Evolutionary conservation across 164 flowering plant genomes (phyloP), one percentile per base, ranked within the genome.

Genomic region (Saururus chinensis): DNA sequence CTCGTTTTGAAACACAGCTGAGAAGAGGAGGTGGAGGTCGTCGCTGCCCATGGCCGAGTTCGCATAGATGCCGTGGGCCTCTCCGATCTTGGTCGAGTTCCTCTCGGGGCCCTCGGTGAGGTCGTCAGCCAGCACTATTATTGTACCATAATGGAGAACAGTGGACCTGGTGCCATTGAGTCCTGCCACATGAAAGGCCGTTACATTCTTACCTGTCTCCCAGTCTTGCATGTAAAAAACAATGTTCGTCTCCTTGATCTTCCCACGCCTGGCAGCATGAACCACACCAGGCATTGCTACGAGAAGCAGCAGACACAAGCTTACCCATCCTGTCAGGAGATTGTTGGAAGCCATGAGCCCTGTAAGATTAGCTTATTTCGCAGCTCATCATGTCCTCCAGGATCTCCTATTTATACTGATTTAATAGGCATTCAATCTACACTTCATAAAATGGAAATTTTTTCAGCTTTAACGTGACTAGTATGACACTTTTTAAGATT

Each of bases 1-100:
- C 51, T 25, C 45, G 8, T 59, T 41, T 7, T 63, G 37, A 35
- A 65, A 59, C 22, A 58, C 58, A 7, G 48, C 30, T 20, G 68
- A 65, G 23, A 59, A 45, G 22, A 52, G 68, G 23, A 59, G 14
- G 23, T 40, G 58, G 1, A 35, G 19, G 9, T 48, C 51, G 40
- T 56, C n/a, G n/a, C n/a, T n/a, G n/a, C n/a, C 66, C 52, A 41
- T 7, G 20, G 59, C 60, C 17, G 59, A 41, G 49, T 19, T 54
- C 22, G 25, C 58, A 20, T 59, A 60, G 14, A 60, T 60, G 4
- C 69, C 69, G 7, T 66, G 69, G 1, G 69, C 69, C 17, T 64
- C 56, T 23, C 69, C 69, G 1, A 66, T 60, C 25, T 24, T 17
- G 40, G n/a, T 54, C 7, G 64, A 66, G n/a, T 35, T 7, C 64